These are phyloP conservation scores for Penicillium tannophilum DNA, from an alignment of 495 filamentous ascomycete genomes.

Conservation along the genomic window DNA sequence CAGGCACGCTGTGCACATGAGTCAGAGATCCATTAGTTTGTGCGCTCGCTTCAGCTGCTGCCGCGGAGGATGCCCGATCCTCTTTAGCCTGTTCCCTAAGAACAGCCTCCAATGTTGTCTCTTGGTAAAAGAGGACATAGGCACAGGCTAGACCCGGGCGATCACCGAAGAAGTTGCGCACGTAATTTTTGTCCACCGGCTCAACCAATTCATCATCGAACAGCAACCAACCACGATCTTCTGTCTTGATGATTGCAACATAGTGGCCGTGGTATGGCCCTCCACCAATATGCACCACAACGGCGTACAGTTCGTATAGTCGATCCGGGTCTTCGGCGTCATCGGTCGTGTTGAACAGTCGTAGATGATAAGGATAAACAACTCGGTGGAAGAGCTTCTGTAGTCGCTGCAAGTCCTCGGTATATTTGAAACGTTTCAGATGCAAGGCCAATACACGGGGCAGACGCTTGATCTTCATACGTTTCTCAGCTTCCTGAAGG, in stretches of 20 bases:
- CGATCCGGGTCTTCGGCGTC: slow-evolving; percentile 94
- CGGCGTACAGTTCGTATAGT: slow-evolving; percentile 94
- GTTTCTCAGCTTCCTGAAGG: slow-evolving; percentile 95
- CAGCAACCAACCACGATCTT: slow-evolving; percentile 91
- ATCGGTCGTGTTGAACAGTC: slow-evolving; percentile 97
- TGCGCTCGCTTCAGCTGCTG: slow-evolving; percentile 50
- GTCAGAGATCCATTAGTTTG: slow-evolving; percentile 30
- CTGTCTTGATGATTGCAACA: slow-evolving; percentile 95
- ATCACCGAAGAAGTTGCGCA: slow-evolving; percentile 97
- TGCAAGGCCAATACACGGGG: slow-evolving; percentile 91
- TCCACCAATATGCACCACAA: slow-evolving; percentile 98
- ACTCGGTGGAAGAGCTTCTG: slow-evolving; percentile 98
- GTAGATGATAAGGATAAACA: slow-evolving; percentile 93
- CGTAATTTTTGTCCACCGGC: slow-evolving; percentile 93
- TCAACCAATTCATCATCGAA: slow-evolving; percentile 99
- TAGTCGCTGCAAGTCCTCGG: slow-evolving; percentile 86
- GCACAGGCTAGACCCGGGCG: slow-evolving; percentile 88
- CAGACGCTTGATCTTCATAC: slow-evolving; percentile 97
- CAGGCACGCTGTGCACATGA: slow-evolving; percentile 48
- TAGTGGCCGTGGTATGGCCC: slow-evolving; percentile 98
- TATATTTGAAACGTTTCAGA: slow-evolving; percentile 96
- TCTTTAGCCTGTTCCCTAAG: slow-evolving; percentile 81
- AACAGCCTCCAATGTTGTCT: slow-evolving; percentile 89
- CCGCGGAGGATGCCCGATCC: slow-evolving; percentile 56
- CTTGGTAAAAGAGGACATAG: slow-evolving; percentile 97